Percentiles rank a stretch among this genome's conserved stretches.
These are phyloP conservation scores for Russula brevipes DNA, from an alignment of 768 basidiomycete species.

Conservation along the genomic window DNA sequence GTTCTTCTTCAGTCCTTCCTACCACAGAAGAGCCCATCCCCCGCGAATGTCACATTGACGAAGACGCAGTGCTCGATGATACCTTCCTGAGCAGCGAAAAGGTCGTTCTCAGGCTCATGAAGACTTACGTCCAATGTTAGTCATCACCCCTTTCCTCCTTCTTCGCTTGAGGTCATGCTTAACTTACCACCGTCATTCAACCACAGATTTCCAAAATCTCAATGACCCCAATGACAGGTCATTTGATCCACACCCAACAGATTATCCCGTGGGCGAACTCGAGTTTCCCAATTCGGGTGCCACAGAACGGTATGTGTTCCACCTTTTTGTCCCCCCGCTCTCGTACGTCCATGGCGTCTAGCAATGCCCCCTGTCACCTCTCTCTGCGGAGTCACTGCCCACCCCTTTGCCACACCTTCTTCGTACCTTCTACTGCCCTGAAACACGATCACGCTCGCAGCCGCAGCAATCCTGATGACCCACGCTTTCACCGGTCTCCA, in stretches of 20 bases:
- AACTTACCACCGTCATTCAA: not conserved
- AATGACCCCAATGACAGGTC: slow-evolving; percentile 55
- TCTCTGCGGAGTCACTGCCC: not conserved
- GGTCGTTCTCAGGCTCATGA: slow-evolving; percentile 58
- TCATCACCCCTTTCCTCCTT: slow-evolving; percentile 14
- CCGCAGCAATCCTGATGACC: slow-evolving; percentile 6
- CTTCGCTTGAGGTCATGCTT: not conserved
- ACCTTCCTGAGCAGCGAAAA: slow-evolving; percentile 57
- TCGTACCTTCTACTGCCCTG: not conserved
- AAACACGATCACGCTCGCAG: not conserved
- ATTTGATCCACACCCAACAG: slow-evolving; percentile 54
- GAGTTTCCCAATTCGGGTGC: slow-evolving; percentile 74
- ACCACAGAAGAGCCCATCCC: slow-evolving; percentile 35
- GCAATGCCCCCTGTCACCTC: not conserved
- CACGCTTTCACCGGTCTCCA: not conserved
- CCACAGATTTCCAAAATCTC: slow-evolving; percentile 64
- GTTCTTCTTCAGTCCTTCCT: slow-evolving; percentile 55
- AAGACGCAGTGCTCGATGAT: slow-evolving; percentile 48
- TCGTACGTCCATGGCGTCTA: slow-evolving; percentile 17
- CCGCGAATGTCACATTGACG: slow-evolving; percentile 47
- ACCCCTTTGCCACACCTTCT: not conserved
- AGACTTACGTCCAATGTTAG: slow-evolving; percentile 67
- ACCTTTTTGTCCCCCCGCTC: not conserved
- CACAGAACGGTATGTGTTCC: slow-evolving; percentile 53
- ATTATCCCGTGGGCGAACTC: slow-evolving; percentile 63